Percentiles rank a stretch among this genome's conserved stretches.
phyloP scores from a whole-genome alignment of 1,284 basidiomycete genomes.

The Ustilago shanxiensis region DNA sequence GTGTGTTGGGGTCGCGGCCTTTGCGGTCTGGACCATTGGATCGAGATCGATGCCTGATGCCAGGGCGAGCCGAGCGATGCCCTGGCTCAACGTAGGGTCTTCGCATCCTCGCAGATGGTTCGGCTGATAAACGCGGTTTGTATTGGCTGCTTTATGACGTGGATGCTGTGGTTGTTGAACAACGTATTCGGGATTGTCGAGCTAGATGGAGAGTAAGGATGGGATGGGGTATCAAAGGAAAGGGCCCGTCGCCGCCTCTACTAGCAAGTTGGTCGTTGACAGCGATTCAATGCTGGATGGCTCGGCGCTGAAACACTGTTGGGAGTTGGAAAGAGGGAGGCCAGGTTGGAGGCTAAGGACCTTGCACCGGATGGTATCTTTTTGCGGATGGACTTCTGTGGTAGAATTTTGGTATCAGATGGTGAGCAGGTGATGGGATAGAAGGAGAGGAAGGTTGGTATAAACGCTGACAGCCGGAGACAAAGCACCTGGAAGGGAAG shows the following conservation, averaged over 20 bases:
- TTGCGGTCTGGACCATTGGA: slow-evolving; percentile 46
- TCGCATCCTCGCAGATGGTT: slow-evolving; percentile 21
- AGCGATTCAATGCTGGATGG: not conserved
- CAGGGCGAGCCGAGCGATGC: slow-evolving; percentile 45
- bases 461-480: slow-evolving; percentile 1
- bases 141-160: not conserved
- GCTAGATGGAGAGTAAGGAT: not conserved
- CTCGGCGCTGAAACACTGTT: not conserved
- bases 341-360: not conserved
- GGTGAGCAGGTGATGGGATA: slow-evolving; percentile 2
- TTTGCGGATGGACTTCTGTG: not conserved
- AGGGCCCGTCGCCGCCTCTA: slow-evolving; percentile 2
- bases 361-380: slow-evolving; percentile 7
- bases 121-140: not conserved
- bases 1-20: slow-evolving; percentile 40
- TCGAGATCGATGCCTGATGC: slow-evolving; percentile 45
- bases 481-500: not conserved
- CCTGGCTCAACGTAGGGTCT: slow-evolving; percentile 50
- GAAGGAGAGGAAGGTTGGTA: not conserved
- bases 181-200: not conserved
- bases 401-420: not conserved
- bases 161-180: no score
- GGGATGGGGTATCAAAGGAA: slow-evolving; percentile 1
- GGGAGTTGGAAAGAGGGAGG: not conserved
- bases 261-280: not conserved